Evolutionary conservation across 352 stramenopile genomes (phyloP), one percentile per base, ranked within the genome.

Genomic region (Phytophthora rubi): DNA sequence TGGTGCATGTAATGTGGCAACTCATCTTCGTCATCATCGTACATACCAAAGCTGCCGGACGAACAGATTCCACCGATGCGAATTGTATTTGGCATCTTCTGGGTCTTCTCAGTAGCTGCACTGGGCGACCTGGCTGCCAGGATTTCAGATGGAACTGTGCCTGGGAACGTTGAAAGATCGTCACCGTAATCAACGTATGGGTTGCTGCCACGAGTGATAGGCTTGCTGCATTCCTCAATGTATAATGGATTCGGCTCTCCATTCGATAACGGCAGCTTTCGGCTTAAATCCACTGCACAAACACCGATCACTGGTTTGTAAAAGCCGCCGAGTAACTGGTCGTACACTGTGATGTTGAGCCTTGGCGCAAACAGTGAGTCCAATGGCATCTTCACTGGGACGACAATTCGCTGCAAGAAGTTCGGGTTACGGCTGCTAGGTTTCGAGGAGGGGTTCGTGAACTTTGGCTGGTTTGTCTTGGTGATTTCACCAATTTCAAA

Each of bases 341-440:
- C 92, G 58, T 90, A 92, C 32, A 97, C 88, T 15, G 77, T 90
- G 33, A 97, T 83, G 65, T 93, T 94, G 15, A 98, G 70, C 0
- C 89, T 80, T 15, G 91, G 91, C 2, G 91, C 82, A 61, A 93
- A 98, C 26, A 96, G 73, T 5, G 88, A 83, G 71, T 98, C 85
- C 0, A 95, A 55, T 0, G 93, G 93, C 61, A 98, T 74, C 64
- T 88, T 81, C 3, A 98, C 76, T 4, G 88, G 87, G 15, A 97
- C 79, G 7, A 97, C 55, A 53, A 98, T 84, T 3, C 88, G 85
- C 53, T 97, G 85, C 30, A 97, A 73, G 66, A 95, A 98, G 70
- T 98, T 98, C 0, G 92, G 90, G 56, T 98, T 94, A 12, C 71
- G 73, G 2, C 82, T 85, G 28, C 79, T 91, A 4, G 91, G 91